Percentiles rank a stretch among this genome's conserved stretches.
These are phyloP conservation scores for Globisporangium cystogenes DNA, from an alignment of 352 stramenopile genomes.

Conservation along the genomic window DNA sequence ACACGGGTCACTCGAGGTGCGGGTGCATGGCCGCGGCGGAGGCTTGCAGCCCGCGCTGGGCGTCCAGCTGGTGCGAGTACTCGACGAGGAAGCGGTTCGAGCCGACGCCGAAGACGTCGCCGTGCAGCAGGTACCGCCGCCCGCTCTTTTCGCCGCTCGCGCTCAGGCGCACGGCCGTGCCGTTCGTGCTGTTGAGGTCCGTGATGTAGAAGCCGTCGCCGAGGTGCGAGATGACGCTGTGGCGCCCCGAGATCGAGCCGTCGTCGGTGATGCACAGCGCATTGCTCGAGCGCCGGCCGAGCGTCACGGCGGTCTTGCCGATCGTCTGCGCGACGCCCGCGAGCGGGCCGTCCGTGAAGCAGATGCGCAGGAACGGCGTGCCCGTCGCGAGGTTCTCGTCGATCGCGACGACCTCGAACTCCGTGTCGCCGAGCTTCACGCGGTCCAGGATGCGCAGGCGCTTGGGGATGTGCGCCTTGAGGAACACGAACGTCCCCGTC, in stretches of 20 bases:
- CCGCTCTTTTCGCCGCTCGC: conserved; percentile 51
- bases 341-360: conserved; percentile 74
- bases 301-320: conserved; percentile 63
- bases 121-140: conserved; percentile 58
- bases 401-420: conserved; percentile 77
- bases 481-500: conserved; percentile 76
- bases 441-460: conserved; percentile 60
- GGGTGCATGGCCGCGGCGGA: neutral
- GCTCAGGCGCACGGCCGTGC: conserved; percentile 70
- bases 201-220: conserved; percentile 83
- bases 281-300: conserved; percentile 68
- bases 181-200: conserved; percentile 79
- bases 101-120: conserved; percentile 81
- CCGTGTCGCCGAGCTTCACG: conserved; percentile 73
- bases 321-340: conserved; percentile 70
- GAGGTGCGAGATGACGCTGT: conserved; percentile 68
- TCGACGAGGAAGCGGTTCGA: conserved; percentile 82
- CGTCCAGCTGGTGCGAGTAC: conserved; percentile 61
- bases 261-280: conserved; percentile 81
- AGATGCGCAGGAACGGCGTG: conserved; percentile 67
- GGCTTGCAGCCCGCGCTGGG: conserved; percentile 3
- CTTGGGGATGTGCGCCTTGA: conserved; percentile 69
- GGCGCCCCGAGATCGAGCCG: conserved; percentile 69
- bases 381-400: conserved; percentile 57
- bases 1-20: conserved; percentile 1